phyloP scores from a whole-genome alignment of 2,329 filamentous ascomycete genomes.

The Neofusicoccum laricinum region DNA sequence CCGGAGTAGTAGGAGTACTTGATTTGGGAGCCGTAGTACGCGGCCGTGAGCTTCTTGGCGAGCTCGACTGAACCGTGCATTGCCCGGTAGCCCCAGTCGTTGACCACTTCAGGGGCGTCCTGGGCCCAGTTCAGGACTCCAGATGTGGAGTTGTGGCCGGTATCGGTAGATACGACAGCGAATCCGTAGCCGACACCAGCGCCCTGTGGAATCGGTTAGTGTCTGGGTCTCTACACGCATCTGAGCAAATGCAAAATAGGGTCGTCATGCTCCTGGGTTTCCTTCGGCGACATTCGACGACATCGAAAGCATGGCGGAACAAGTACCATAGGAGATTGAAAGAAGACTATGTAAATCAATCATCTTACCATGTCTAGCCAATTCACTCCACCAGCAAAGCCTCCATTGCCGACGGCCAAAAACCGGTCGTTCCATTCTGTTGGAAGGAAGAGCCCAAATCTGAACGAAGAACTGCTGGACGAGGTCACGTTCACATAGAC shows the following conservation, averaged over 20 bases:
- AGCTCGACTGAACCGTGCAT: constrained; percentile 49
- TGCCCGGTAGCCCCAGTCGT: constrained; percentile 34
- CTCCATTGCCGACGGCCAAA: constrained; percentile 44
- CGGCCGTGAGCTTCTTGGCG: constrained; percentile 47
- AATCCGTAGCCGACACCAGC: constrained; percentile 39
- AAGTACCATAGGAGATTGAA: no score
- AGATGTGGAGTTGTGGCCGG: constrained; percentile 41
- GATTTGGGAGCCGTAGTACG: constrained; percentile 45
- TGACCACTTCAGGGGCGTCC: constrained; percentile 33
- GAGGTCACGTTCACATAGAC: constrained; percentile 37
- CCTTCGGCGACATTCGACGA: background rate
- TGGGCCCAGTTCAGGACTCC: constrained; percentile 38
- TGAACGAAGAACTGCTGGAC: constrained; percentile 33
- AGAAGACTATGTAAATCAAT: background rate
- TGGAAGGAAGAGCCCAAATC: constrained; percentile 39
- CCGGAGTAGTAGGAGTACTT: constrained; percentile 51
- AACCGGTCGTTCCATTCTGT: constrained; percentile 38
- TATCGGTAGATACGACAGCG: constrained; percentile 45
- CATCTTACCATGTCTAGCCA: constrained; percentile 45
- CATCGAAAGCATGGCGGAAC: no score
- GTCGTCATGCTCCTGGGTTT: no score
- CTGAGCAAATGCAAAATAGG: no score
- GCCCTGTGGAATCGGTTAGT: constrained; percentile 21
- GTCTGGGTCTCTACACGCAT: background rate
- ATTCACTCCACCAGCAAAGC: constrained; percentile 48